These are phyloP conservation scores for Darksidea phi DNA, from an alignment of 495 filamentous ascomycete genomes.

Conservation along the genomic window DNA sequence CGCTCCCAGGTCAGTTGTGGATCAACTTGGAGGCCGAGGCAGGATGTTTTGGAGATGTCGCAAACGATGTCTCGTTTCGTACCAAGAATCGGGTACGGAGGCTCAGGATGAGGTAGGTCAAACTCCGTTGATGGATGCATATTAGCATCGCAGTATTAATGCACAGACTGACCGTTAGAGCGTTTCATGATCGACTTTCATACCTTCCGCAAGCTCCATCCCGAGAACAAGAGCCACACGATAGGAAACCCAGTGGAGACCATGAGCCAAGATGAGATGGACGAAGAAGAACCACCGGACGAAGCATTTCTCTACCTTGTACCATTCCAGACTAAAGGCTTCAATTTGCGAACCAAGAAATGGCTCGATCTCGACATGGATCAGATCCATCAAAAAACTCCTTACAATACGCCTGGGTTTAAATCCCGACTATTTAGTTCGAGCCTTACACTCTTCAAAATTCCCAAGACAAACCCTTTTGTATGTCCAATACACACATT, in stretches of 20 bases:
- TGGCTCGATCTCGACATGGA: constrained; percentile 31
- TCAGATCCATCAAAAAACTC: neutral
- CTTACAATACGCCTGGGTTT: too few relatives aligned
- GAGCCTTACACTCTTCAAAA: too few relatives aligned
- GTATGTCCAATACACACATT: too few relatives aligned
- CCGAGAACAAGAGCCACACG: neutral
- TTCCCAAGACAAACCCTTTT: too few relatives aligned
- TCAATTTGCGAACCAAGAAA: constrained; percentile 20
- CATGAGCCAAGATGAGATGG: neutral
- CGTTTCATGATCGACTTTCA: constrained; percentile 13
- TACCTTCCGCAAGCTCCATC: constrained; percentile 1
- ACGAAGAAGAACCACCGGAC: constrained; percentile 3
- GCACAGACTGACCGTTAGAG: too few relatives aligned
- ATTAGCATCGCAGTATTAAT: too few relatives aligned
- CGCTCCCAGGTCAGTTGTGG: neutral
- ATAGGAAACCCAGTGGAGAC: neutral
- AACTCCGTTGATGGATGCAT: too few relatives aligned
- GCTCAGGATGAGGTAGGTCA: neutral
- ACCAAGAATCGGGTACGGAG: neutral
- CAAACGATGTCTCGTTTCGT: constrained; percentile 10
- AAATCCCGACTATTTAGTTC: too few relatives aligned
- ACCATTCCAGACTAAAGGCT: constrained; percentile 15
- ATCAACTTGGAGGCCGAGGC: neutral
- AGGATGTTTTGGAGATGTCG: constrained; percentile 12
- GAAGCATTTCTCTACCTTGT: constrained; percentile 2